Base-by-base conservation (phyloP, 169 alveolate species). In the Eimeria tenella region DNA sequence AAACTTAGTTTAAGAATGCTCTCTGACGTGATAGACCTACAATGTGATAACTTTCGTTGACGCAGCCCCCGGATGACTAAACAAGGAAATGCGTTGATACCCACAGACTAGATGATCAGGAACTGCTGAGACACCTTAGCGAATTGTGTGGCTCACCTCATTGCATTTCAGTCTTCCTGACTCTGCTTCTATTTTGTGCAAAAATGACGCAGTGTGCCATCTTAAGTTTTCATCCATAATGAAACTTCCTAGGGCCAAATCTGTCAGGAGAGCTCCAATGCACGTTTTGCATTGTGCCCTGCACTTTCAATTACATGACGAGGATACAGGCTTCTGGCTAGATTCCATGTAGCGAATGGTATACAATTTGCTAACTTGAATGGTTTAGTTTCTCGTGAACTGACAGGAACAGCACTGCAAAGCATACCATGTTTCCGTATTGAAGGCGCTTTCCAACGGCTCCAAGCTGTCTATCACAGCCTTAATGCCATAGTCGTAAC, bases 341-440 rank as follows among this genome's bases (percentile, higher is more conserved):
- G 42, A 58, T 17, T 58, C 68, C 68, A 58, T 58, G 68, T 58
- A 58, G 11, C 11, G 11, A 58, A 10, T 11, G 19, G 68, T 10
- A 58, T 58, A 17, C 11, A 58, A 0, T 58, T 17, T 11, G 68
- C 11, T 58, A 58, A 10, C 3, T 17, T 58, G 68, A 0, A 1
- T 58, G 68, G 68, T 11, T 10, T 58, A 17, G 19, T 11, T 1
- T 17, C 68, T 11, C 11, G 21, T 58, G 68, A 10, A 10, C 68
- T 17, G 68, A 11, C 68, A 58, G 68, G 1, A 58, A 58, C 11
- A 58, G 68, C 11, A 58, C 21, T 10, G 68, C 23, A 60, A 31
- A 4, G 25, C 91, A 58, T 62, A 91, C 94, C 94, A 91, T 55
- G 92, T 91, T n/a, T 79, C 91, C 62, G 17, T 31, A 52, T 65